Conservation (phyloP, 176 grass and related monocot species). For the Urochloa ruziziensis region DNA sequence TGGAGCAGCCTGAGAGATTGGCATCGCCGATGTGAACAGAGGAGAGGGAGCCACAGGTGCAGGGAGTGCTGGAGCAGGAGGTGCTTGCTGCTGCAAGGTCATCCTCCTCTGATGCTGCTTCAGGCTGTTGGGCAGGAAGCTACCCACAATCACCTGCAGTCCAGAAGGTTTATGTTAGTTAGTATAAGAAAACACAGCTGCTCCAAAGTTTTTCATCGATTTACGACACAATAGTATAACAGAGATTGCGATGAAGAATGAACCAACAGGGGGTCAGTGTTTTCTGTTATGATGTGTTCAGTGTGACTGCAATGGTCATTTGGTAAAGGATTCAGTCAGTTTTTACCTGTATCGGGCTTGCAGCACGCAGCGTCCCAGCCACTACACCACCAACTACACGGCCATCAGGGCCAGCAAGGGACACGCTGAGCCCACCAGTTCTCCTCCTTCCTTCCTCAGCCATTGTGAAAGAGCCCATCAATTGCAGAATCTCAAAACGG, state of each 20-base stretch:
- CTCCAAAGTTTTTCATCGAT: not conserved
- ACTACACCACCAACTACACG: constrained; percentile 83
- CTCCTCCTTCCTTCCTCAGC: constrained; percentile 75
- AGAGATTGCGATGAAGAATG: not conserved
- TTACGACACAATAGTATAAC: not conserved
- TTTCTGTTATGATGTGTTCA: not conserved
- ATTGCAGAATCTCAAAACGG: constrained; percentile 82
- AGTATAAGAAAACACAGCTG: not conserved
- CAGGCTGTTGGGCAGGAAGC: constrained; percentile 81
- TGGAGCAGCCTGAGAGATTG: constrained; percentile 79
- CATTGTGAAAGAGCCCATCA: constrained; percentile 86
- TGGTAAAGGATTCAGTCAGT: not conserved
- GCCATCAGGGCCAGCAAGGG: constrained; percentile 86
- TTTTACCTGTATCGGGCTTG: constrained; percentile 90
- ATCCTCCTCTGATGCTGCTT: constrained; percentile 84
- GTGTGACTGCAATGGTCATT: not conserved
- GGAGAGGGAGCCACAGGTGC: constrained; percentile 11
- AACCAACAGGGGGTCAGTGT: not conserved
- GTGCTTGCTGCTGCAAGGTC: constrained; percentile 8
- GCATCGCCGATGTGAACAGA: constrained; percentile 48
- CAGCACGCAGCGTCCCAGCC: constrained; percentile 76
- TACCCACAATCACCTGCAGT: constrained; percentile 77
- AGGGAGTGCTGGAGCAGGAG: not conserved
- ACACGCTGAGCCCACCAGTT: constrained; percentile 83
- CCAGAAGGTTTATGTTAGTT: constrained; percentile 1